These are phyloP conservation scores for Nicotiana noctiflora DNA, from an alignment of 257 asterid species.

Conservation along the genomic window DNA sequence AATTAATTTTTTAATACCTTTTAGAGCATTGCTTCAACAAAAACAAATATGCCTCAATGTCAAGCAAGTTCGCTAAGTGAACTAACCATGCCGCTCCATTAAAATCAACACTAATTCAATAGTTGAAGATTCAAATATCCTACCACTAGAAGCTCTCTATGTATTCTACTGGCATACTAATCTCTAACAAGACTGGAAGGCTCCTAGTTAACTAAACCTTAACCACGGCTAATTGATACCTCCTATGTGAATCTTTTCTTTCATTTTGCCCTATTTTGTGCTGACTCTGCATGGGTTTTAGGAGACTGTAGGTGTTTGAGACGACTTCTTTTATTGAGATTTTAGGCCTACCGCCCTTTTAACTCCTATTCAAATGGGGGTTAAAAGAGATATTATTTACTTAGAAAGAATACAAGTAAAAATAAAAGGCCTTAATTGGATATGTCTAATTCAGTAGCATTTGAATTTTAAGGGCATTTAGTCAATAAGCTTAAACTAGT, in stretches of 20 bases:
- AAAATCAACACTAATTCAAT: neutral
- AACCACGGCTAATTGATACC: neutral
- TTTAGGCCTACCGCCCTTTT: neutral
- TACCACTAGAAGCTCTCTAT: neutral
- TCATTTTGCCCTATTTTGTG: neutral
- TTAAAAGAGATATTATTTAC: neutral
- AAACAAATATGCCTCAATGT: neutral
- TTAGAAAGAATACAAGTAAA: neutral
- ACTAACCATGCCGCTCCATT: neutral
- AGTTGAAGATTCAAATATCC: neutral
- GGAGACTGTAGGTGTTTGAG: neutral
- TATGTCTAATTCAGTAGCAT: neutral
- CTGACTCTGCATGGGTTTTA: neutral
- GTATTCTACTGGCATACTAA: neutral
- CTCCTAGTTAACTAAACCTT: neutral
- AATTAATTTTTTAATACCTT: neutral
- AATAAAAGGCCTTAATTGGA: neutral
- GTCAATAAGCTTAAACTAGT: neutral
- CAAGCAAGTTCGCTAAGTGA: neutral
- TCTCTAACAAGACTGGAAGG: neutral
- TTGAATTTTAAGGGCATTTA: neutral
- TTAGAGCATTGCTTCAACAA: neutral
- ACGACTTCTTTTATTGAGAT: neutral
- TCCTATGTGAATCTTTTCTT: neutral
- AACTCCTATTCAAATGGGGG: neutral